phyloP scores from a whole-genome alignment of 2,329 filamentous ascomycete genomes.

The Monilinia fructicola region DNA sequence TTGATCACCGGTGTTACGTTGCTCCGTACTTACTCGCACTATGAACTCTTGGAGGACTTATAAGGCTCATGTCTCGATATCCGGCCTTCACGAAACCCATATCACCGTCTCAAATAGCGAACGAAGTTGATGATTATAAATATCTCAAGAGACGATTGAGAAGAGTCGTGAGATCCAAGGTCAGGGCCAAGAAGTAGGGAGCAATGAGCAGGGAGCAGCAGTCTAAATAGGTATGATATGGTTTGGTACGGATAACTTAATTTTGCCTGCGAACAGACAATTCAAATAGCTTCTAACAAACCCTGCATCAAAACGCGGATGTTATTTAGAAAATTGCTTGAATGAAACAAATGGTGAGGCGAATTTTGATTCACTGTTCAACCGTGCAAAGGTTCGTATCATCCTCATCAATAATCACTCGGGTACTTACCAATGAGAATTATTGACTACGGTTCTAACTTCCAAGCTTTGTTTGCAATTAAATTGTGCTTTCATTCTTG shows the following conservation, averaged over 20 bases:
- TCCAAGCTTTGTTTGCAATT: background rate
- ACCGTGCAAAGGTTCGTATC: background rate
- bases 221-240: background rate
- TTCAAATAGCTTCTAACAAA: slow-evolving; percentile 3
- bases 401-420: background rate
- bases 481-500: background rate
- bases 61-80: no score
- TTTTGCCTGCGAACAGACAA: slow-evolving; percentile 3
- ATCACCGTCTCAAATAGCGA: background rate
- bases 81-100: background rate
- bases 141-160: background rate
- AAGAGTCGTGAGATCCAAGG: background rate
- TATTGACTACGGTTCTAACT: background rate
- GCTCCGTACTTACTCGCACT: no score
- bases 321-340: background rate
- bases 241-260: background rate
- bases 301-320: slow-evolving; percentile 9
- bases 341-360: slow-evolving; percentile 22
- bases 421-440: background rate
- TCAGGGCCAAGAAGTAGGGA: background rate
- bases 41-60: no score
- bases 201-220: no score
- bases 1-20: no score
- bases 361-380: slow-evolving; percentile 15
- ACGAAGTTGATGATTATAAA: background rate